Evolutionary conservation across 2,329 filamentous ascomycete species (phyloP).

Genomic region (Atkinsonella texensis): DNA sequence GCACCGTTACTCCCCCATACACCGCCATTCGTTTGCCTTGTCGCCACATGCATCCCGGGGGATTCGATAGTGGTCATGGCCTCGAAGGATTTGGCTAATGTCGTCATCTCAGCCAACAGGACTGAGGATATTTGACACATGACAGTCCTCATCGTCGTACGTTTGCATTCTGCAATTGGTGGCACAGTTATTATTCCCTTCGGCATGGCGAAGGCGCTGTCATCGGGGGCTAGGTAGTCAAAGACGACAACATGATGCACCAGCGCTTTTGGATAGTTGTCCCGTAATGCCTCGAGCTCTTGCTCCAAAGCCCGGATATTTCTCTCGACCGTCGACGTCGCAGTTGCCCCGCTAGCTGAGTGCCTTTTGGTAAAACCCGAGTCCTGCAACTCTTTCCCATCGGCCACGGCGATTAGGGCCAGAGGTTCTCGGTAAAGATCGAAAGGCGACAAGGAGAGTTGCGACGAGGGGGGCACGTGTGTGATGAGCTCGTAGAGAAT

Average conservation of each 20-base stretch:
- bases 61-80: constrained; percentile 66
- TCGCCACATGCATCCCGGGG: constrained; percentile 42
- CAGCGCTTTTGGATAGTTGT: constrained; percentile 63
- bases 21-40: constrained; percentile 28
- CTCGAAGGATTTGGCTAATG: constrained; percentile 60
- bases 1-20: constrained; percentile 23
- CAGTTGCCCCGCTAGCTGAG: constrained; percentile 35
- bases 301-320: constrained; percentile 49
- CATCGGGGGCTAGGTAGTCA: constrained; percentile 46
- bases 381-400: constrained; percentile 57
- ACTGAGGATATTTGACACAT: constrained; percentile 69
- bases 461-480: constrained; percentile 65
- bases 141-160: constrained; percentile 69
- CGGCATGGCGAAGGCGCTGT: constrained; percentile 41
- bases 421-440: constrained; percentile 81
- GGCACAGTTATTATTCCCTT: constrained; percentile 62
- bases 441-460: constrained; percentile 73
- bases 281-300: constrained; percentile 58
- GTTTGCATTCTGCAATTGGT: constrained; percentile 51
- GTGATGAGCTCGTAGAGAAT: constrained; percentile 83
- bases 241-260: constrained; percentile 73
- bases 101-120: constrained; percentile 63
- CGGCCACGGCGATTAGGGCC: constrained; percentile 71
- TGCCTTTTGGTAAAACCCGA: constrained; percentile 40
- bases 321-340: constrained; percentile 38